phyloP scores from a whole-genome alignment of 805 yeast genomes.

The Barnettozyma vustinii region DNA sequence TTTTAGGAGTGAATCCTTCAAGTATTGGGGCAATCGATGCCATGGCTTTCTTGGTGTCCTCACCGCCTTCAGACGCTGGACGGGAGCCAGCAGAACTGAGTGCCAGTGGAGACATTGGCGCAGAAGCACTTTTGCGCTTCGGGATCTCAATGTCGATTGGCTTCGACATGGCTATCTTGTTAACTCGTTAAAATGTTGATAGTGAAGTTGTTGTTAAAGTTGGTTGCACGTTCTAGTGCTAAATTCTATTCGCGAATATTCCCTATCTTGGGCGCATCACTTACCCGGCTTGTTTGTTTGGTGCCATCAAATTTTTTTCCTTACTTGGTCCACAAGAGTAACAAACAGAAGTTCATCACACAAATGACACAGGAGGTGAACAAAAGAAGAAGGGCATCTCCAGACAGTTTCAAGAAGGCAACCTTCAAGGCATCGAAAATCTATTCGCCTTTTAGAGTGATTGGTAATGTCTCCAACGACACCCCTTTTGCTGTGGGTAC shows the following conservation, averaged over 20 bases:
- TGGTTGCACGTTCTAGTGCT: background rate
- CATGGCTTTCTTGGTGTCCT: conserved; percentile 51
- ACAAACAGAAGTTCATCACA: background rate
- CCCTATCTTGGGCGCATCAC: conserved; percentile 1
- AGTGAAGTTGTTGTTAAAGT: too few species aligned
- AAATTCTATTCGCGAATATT: background rate
- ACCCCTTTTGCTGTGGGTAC: conserved; percentile 86
- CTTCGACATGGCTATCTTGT: conserved; percentile 12
- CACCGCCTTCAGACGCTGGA: conserved; percentile 11
- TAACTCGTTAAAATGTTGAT: too few species aligned
- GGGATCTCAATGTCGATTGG: conserved; percentile 21
- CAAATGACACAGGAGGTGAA: conserved; percentile 1
- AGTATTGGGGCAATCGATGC: conserved; percentile 77
- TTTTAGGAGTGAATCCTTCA: conserved; percentile 67
- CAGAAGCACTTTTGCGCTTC: conserved; percentile 10
- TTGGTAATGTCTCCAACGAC: conserved; percentile 87
- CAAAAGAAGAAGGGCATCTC: conserved; percentile 7
- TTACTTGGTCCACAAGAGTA: too few species aligned
- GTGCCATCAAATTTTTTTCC: background rate
- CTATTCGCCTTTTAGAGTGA: conserved; percentile 80
- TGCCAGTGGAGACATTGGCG: conserved; percentile 29
- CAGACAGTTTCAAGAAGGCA: conserved; percentile 16
- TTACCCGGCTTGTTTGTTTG: background rate
- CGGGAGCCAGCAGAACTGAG: conserved; percentile 17
- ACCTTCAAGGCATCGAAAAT: conserved; percentile 42